A percentile compares a stretch with the other conserved stretches of the same genome.
phyloP scores from a whole-genome alignment of 129 eudicot species.

The Smallanthus sonchifolius region DNA sequence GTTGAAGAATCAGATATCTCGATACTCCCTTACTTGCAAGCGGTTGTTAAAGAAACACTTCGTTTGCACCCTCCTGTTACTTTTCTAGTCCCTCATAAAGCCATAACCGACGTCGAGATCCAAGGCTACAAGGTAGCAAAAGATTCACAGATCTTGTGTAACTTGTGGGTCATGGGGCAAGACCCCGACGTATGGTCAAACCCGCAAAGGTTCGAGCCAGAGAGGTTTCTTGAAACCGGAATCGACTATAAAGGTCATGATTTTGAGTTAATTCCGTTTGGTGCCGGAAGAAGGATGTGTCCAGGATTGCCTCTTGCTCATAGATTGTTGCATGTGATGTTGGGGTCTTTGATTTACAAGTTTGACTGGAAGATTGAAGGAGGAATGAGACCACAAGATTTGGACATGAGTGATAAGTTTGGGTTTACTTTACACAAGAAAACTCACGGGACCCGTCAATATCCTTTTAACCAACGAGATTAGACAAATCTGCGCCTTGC shows the following conservation, averaged over 20 bases:
- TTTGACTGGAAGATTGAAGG: constrained; percentile 41
- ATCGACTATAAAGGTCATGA: constrained; percentile 33
- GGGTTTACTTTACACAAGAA: constrained; percentile 44
- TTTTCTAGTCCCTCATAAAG: constrained; percentile 43
- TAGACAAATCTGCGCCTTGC: too few species aligned
- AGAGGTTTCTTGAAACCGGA: constrained; percentile 34
- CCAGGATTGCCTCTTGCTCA: constrained; percentile 15
- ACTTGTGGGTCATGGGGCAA: constrained; percentile 51
- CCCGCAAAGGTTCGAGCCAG: constrained; percentile 39
- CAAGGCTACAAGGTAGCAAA: constrained; percentile 37
- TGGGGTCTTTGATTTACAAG: constrained; percentile 34
- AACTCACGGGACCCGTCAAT: too few species aligned
- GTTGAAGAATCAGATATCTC: constrained; percentile 51
- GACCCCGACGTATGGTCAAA: constrained; percentile 25
- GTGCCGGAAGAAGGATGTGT: constrained; percentile 42
- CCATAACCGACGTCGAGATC: constrained; percentile 31
- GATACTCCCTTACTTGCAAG: constrained; percentile 44
- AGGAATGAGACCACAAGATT: constrained; percentile 16
- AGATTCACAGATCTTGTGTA: constrained; percentile 36
- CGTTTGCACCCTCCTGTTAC: constrained; percentile 52
- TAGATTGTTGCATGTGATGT: constrained; percentile 35
- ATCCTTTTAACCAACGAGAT: too few species aligned
- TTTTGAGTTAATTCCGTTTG: constrained; percentile 49
- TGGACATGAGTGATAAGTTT: constrained; percentile 50
- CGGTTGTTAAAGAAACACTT: constrained; percentile 48